These are phyloP conservation scores for Blepharisma stoltei DNA, from an alignment of 73 alveolate species.

Conservation along the genomic window DNA sequence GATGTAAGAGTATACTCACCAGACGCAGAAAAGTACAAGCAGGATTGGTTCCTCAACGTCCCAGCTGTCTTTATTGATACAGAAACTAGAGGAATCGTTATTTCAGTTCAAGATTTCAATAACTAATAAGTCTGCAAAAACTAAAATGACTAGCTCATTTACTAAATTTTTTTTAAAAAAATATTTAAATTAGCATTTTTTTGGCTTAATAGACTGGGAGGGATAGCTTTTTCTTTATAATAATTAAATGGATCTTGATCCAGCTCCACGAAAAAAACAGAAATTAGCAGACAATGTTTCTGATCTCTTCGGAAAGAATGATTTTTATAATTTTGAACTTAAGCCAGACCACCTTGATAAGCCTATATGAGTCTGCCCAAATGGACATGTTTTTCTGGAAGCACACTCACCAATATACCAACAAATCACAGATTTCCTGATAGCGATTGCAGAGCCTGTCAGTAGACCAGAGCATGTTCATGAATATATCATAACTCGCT, in stretches of 20 bases:
- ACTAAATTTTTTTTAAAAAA: too few species aligned
- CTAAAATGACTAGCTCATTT: too few species aligned
- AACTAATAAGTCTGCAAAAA: too few species aligned
- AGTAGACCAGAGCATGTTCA: conserved; percentile 88
- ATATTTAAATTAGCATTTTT: too few species aligned
- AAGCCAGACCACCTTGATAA: conserved; percentile 50
- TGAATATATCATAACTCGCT: conserved; percentile 78
- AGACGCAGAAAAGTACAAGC: neutral
- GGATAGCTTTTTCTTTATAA: too few species aligned
- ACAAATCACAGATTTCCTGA: conserved; percentile 88
- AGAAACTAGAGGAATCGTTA: neutral
- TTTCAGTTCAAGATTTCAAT: conserved; percentile 4
- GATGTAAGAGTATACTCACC: conserved; percentile 22
- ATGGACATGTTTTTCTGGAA: conserved; percentile 69
- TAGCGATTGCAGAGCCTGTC: conserved; percentile 96
- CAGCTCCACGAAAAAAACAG: too few species aligned
- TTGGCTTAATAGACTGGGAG: too few species aligned
- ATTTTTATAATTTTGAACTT: conserved; percentile 33
- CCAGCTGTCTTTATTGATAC: neutral
- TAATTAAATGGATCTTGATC: too few species aligned
- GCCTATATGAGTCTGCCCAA: conserved; percentile 67
- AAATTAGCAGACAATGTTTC: too few species aligned
- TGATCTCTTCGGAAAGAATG: neutral
- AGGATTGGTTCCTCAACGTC: neutral
- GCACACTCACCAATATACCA: conserved; percentile 68